Evolutionary conservation across 2,329 filamentous ascomycete genomes (phyloP), one percentile per base, ranked within the genome.

Genomic region (Scedosporium apiospermum): DNA sequence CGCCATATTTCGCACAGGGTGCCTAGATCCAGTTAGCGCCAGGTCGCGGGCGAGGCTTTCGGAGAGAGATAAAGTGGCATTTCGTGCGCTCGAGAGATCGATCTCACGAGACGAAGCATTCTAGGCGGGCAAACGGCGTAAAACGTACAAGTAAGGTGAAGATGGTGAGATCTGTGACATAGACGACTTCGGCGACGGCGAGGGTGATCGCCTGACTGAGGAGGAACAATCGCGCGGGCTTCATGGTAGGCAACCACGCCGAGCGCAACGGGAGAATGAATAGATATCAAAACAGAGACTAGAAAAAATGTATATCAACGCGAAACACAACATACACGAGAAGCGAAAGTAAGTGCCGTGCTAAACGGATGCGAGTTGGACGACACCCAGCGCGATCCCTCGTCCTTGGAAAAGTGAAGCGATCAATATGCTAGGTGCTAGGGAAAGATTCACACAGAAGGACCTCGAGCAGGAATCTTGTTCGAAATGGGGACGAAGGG

Each of bases 1-100:
- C 63, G 9, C 79, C 81, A 1, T 69, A 72, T 64, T 76, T 73
- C 3, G 75, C 81, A 68, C 82, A 84, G 26, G 80, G 79, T 46
- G 80, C 81, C 78, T 83, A 64, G 6, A 23, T 2, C 14, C 51
- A 21, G 55, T 60, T 27, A 62, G 44, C 7, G 23, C n/a, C n/a
- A 12, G 27, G 6, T 53, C 12, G 34, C 34, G 12, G 12, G 10
- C 34, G 10, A 3, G 12, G 7, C 1, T 27, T 55, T 23, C 18
- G 18, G 6, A 55, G 10, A n/a, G 18, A 42, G n/a, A 61, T 16
- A 16, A 18, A 38, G 30, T 49, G 23, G 53, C 26, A 44, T 10
- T 21, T 49, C 21, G 26, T 57, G 44, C 6, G 10, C 46, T 41
- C 7, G 55, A 3, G 42, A 14, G 12, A 42, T 27, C 2, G 21